phyloP scores from a whole-genome alignment of 768 basidiomycete genomes.

The Scleroderma bovista region DNA sequence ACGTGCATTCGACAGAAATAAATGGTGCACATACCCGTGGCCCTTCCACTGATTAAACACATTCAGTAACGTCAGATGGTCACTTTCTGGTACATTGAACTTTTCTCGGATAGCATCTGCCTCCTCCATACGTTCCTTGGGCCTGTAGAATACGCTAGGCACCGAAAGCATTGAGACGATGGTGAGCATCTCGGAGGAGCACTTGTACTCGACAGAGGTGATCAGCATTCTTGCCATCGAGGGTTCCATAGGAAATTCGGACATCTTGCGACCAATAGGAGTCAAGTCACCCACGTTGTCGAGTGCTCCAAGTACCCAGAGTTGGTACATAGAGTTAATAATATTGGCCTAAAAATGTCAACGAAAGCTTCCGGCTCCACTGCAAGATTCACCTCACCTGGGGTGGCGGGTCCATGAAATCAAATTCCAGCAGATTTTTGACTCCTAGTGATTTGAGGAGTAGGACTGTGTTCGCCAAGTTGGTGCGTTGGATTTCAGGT shows the following conservation, averaged over 20 bases:
- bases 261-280: slow-evolving; percentile 91
- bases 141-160: slow-evolving; percentile 95
- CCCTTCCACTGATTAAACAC: slow-evolving; percentile 99
- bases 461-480: slow-evolving; percentile 94
- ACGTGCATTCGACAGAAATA: too few relatives aligned
- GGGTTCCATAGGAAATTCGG: slow-evolving; percentile 99
- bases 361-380: neutral
- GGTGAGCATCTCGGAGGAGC: slow-evolving; percentile 94
- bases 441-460: slow-evolving; percentile 94
- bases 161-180: slow-evolving; percentile 99
- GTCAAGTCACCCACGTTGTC: slow-evolving; percentile 98
- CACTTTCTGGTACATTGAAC: slow-evolving; percentile 97
- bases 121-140: slow-evolving; percentile 96
- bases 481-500: slow-evolving; percentile 97
- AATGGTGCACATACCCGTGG: slow-evolving; percentile 62
- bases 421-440: slow-evolving; percentile 95
- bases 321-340: slow-evolving; percentile 98
- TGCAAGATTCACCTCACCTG: slow-evolving; percentile 46
- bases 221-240: slow-evolving; percentile 99
- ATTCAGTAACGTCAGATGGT: slow-evolving; percentile 91
- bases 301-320: slow-evolving; percentile 97
- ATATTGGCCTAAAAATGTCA: slow-evolving; percentile 71
- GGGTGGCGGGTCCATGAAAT: slow-evolving; percentile 99
- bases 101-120: slow-evolving; percentile 96
- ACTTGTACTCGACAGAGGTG: slow-evolving; percentile 80